A percentile compares a stretch with the other conserved stretches of the same genome.
Evolutionary conservation across 441 rosid genomes (phyloP).

Genomic region (Viola pubescens): DNA sequence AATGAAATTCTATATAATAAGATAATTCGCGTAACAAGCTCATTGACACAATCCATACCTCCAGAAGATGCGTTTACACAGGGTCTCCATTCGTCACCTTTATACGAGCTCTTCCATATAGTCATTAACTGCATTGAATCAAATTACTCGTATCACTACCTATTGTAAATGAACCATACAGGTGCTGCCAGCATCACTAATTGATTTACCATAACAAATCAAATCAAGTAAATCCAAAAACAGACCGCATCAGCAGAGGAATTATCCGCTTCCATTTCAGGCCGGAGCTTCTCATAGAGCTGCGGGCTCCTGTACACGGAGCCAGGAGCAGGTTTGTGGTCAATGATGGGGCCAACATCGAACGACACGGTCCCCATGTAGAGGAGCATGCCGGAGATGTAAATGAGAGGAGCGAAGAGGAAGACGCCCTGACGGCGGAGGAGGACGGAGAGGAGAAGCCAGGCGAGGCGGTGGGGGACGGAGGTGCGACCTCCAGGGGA

Average conservation of each 20-base stretch:
- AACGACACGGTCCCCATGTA: conserved; percentile 86
- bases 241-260: conserved; percentile 85
- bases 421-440: conserved; percentile 90
- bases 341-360: conserved; percentile 57
- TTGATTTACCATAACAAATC: background rate
- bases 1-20: background rate
- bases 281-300: conserved; percentile 67
- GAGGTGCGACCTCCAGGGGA: conserved; percentile 34
- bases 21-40: background rate
- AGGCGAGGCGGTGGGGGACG: conserved; percentile 67
- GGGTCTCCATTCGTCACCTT: conserved; percentile 78
- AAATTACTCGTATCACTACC: background rate
- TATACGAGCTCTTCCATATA: conserved; percentile 83
- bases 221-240: background rate
- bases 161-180: background rate
- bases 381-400: conserved; percentile 85
- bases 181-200: background rate
- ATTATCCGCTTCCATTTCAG: conserved; percentile 84
- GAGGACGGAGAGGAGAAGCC: conserved; percentile 74
- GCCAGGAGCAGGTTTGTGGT: conserved; percentile 62
- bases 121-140: conserved; percentile 53
- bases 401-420: conserved; percentile 77
- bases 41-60: conserved; percentile 41
- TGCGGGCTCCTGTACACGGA: conserved; percentile 88
- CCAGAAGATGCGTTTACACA: conserved; percentile 58